A percentile compares a stretch with the other conserved stretches of the same genome.
Conservation (phyloP, 257 asterid species). For the Capsicum pubescens region DNA sequence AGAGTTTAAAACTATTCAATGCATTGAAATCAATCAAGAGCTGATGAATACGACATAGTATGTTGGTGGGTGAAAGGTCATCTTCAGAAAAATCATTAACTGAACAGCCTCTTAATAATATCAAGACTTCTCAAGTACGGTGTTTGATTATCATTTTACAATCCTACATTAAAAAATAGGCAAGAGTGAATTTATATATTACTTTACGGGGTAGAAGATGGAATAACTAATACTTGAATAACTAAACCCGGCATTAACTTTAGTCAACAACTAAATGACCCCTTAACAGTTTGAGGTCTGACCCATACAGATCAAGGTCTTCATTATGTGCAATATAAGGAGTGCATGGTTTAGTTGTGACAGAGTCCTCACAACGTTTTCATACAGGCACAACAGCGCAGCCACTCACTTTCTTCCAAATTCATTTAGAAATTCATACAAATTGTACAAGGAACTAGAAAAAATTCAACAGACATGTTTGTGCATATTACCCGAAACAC, state of each 20-base stretch:
- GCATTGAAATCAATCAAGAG: not conserved
- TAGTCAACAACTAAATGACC: not conserved
- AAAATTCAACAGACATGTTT: slow-evolving; percentile 7
- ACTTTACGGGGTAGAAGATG: not conserved
- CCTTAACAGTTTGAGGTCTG: slow-evolving; percentile 5
- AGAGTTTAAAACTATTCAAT: not conserved
- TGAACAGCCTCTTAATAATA: not conserved
- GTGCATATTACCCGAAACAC: slow-evolving; percentile 81
- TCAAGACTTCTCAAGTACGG: not conserved
- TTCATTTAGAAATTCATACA: too few relatives aligned
- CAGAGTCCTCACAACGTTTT: not conserved
- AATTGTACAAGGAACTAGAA: not conserved
- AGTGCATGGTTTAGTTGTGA: not conserved
- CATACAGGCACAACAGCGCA: not conserved
- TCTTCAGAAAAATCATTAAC: not conserved
- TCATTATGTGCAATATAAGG: not conserved
- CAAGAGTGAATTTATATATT: not conserved
- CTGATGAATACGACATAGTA: not conserved
- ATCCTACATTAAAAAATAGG: not conserved
- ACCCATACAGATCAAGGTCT: not conserved
- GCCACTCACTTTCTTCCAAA: not conserved
- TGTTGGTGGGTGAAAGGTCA: not conserved
- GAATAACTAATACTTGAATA: not conserved
- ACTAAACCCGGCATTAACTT: not conserved
- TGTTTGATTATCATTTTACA: not conserved